Conservation (phyloP, 257 asterid genomes). For the Fraxinus anomala region DNA sequence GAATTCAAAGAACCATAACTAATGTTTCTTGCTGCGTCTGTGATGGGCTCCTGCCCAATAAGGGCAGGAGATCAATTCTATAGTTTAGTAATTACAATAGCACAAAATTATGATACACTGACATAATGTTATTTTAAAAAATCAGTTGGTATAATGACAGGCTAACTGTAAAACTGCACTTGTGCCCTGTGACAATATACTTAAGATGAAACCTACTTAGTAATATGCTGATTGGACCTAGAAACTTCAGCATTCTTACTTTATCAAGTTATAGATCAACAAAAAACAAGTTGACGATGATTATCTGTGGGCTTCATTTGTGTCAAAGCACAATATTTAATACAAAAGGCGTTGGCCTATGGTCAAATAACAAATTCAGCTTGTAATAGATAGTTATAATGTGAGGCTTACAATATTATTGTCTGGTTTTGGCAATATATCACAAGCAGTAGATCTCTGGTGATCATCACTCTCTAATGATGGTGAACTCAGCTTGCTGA, state of each 20-base stretch:
- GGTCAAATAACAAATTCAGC: constrained; percentile 9
- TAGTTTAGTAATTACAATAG: background rate
- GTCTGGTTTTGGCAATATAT: constrained; percentile 35
- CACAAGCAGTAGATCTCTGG: constrained; percentile 42
- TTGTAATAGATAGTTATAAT: background rate
- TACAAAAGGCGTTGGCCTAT: background rate
- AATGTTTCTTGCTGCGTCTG: no score
- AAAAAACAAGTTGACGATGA: background rate
- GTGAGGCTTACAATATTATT: constrained; percentile 49
- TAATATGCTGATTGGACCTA: background rate
- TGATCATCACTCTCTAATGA: constrained; percentile 38
- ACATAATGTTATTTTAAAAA: background rate
- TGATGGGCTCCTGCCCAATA: no score
- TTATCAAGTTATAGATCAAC: background rate
- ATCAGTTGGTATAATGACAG: background rate
- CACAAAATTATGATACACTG: background rate
- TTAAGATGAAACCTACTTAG: background rate
- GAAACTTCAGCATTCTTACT: background rate
- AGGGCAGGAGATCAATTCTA: background rate
- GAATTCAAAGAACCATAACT: no score
- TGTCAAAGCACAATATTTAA: background rate
- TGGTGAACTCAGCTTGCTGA: constrained; percentile 34
- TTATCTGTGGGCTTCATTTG: background rate
- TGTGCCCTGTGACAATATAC: background rate
- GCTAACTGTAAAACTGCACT: background rate